phyloP scores from a whole-genome alignment of 805 yeast genomes.

The Wickerhamiella hasegawae region DNA sequence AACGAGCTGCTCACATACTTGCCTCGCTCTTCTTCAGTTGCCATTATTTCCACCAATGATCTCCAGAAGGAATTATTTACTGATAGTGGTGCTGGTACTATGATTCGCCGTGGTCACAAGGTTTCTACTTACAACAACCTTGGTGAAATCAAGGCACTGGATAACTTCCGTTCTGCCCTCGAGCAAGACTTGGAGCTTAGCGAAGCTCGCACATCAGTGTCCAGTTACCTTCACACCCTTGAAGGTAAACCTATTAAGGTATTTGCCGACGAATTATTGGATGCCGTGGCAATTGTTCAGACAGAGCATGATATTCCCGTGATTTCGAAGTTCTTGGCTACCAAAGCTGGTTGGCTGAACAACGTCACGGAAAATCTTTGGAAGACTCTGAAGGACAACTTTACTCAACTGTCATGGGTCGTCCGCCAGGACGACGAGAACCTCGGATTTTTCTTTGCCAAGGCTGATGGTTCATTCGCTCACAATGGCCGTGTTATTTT shows the following conservation, averaged over 20 bases:
- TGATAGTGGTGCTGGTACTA: conserved; percentile 97
- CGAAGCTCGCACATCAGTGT: conserved; percentile 56
- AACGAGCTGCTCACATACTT: conserved; percentile 83
- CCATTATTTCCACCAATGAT: conserved; percentile 88
- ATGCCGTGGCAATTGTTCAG: conserved; percentile 76
- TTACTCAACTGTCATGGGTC: conserved; percentile 64
- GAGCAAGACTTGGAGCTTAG: conserved; percentile 61
- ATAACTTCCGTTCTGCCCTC: conserved; percentile 58
- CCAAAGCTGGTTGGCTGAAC: conserved; percentile 91
- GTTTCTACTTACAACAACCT: conserved; percentile 49
- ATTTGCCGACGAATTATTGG: conserved; percentile 82
- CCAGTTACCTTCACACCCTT: conserved; percentile 62
- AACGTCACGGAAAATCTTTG: conserved; percentile 93
- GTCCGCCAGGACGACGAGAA: conserved; percentile 83
- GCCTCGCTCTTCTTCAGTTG: conserved; percentile 95
- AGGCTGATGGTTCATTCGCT: conserved; percentile 86
- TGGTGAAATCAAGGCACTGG: conserved; percentile 40
- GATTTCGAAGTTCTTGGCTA: conserved; percentile 72
- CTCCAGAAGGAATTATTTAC: conserved; percentile 95
- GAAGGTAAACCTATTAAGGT: conserved; percentile 42
- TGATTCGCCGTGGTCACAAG: conserved; percentile 94
- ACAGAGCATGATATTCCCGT: conserved; percentile 36
- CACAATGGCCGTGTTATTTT: conserved; percentile 79
- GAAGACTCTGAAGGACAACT: conserved; percentile 62
- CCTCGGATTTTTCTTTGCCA: conserved; percentile 78